phyloP scores from a whole-genome alignment of 495 filamentous ascomycete genomes.

The Hypoxylon rickii region DNA sequence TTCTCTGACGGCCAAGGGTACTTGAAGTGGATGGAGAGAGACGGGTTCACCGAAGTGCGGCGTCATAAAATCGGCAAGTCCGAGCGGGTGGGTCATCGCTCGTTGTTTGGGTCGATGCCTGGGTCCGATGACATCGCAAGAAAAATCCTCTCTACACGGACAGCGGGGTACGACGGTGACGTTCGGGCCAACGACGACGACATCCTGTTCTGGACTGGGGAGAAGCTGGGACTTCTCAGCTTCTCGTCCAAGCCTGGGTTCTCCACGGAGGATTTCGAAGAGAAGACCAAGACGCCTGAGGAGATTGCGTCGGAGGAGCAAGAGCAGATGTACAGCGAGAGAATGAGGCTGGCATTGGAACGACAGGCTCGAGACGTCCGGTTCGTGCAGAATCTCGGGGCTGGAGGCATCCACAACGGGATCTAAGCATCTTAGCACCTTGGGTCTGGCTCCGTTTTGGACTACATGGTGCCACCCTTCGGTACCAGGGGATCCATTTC shows the following conservation, averaged over 20 bases:
- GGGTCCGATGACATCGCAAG: conserved; percentile 67
- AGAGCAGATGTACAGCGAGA: conserved; percentile 61
- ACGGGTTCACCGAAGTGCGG: conserved; percentile 80
- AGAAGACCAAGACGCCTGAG: conserved; percentile 43
- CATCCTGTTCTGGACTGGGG: conserved; percentile 79
- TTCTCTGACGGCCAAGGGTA: conserved; percentile 83
- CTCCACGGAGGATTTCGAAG: conserved; percentile 52
- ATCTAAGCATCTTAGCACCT: conserved; percentile 13
- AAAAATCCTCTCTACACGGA: conserved; percentile 69
- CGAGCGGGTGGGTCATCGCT: conserved; percentile 42
- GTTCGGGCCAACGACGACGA: conserved; percentile 59
- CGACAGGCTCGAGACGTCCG: conserved; percentile 82
- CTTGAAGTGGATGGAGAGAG: conserved; percentile 90
- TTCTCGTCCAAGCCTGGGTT: conserved; percentile 59
- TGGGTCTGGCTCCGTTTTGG: conserved; percentile 11
- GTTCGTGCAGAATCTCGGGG: conserved; percentile 72
- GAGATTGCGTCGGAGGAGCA: conserved; percentile 52
- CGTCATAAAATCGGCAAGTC: conserved; percentile 69
- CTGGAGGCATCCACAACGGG: conserved; percentile 29
- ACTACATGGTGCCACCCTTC: background rate
- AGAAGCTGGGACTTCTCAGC: conserved; percentile 72
- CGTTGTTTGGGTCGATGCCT: conserved; percentile 54
- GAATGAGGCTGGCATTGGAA: conserved; percentile 76
- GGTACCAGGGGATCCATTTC: conserved; percentile 3
- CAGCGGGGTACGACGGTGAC: conserved; percentile 35